Evolutionary conservation across 176 grass and related monocot genomes (phyloP).

Genomic region (Elaeis guineensis): DNA sequence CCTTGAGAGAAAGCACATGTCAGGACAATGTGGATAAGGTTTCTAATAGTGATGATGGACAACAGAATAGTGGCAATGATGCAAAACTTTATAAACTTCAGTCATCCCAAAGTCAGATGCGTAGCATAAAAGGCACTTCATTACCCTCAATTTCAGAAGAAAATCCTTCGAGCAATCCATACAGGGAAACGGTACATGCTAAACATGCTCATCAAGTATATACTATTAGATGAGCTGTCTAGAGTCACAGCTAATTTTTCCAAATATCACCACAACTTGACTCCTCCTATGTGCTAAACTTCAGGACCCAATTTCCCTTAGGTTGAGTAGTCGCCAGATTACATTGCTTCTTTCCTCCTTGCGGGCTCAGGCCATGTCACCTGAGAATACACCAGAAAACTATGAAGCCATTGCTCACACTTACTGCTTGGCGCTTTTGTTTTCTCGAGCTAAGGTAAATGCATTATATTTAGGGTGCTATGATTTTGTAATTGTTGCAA

Average conservation of each 20-base stretch:
- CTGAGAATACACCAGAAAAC: conserved; percentile 66
- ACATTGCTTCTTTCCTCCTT: conserved; percentile 87
- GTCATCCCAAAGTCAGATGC: conserved; percentile 40
- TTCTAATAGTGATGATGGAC: conserved; percentile 40
- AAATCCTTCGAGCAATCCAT: conserved; percentile 26
- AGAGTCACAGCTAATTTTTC: not conserved
- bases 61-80: conserved; percentile 32
- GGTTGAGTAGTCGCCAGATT: conserved; percentile 56
- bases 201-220: not conserved
- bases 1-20: conserved; percentile 39
- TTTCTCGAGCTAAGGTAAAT: conserved; percentile 76
- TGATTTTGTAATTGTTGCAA: not conserved
- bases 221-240: too few species aligned
- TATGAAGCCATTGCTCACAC: conserved; percentile 94
- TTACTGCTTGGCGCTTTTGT: conserved; percentile 82
- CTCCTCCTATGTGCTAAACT: conserved; percentile 18
- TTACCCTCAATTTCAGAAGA: conserved; percentile 24
- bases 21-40: conserved; percentile 33
- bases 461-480: not conserved
- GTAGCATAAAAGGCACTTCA: conserved; percentile 31
- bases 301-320: conserved; percentile 65
- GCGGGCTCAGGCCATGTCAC: conserved; percentile 71
- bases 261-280: not conserved
- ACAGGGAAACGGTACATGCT: conserved; percentile 37
- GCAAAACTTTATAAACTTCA: conserved; percentile 46